Conservation (phyloP, 805 yeast species). For the Suhomyces xylopsoci region DNA sequence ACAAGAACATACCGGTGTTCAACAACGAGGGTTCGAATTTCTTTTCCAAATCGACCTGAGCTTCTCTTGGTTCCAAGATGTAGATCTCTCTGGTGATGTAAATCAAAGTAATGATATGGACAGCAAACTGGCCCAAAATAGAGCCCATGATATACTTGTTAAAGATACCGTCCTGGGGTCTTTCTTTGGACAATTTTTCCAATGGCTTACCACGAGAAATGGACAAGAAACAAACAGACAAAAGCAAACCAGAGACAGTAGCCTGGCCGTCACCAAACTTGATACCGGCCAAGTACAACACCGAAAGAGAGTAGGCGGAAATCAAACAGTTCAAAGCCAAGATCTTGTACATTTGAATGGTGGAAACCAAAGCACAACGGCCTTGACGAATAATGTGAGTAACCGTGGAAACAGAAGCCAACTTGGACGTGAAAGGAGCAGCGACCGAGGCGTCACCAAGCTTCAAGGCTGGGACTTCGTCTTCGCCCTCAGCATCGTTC, state of each 20-base stretch:
- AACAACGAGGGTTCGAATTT: conserved; percentile 83
- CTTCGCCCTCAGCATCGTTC: conserved; percentile 58
- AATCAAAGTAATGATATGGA: conserved; percentile 79
- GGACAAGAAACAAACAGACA: conserved; percentile 91
- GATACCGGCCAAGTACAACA: conserved; percentile 92
- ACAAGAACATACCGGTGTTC: conserved; percentile 92
- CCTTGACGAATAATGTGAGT: conserved; percentile 95
- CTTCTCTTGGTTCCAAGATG: conserved; percentile 87
- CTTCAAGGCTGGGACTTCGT: conserved; percentile 89
- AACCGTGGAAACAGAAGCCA: conserved; percentile 88
- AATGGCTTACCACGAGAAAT: conserved; percentile 92
- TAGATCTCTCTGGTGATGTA: conserved; percentile 83
- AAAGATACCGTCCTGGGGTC: conserved; percentile 98
- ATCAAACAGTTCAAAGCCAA: conserved; percentile 94
- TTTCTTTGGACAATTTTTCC: conserved; percentile 82
- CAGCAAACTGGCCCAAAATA: conserved; percentile 91
- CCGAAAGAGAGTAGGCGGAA: conserved; percentile 93
- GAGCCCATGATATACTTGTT: conserved; percentile 97
- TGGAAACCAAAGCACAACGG: conserved; percentile 94
- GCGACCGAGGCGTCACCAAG: conserved; percentile 99
- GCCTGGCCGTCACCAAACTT: conserved; percentile 98
- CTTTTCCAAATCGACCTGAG: conserved; percentile 85
- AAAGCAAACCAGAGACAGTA: conserved; percentile 89
- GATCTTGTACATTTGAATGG: conserved; percentile 98
- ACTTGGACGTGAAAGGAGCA: conserved; percentile 95